Conservation (phyloP, 75 land plant genomes). For the Isoetes taiwanensis region DNA sequence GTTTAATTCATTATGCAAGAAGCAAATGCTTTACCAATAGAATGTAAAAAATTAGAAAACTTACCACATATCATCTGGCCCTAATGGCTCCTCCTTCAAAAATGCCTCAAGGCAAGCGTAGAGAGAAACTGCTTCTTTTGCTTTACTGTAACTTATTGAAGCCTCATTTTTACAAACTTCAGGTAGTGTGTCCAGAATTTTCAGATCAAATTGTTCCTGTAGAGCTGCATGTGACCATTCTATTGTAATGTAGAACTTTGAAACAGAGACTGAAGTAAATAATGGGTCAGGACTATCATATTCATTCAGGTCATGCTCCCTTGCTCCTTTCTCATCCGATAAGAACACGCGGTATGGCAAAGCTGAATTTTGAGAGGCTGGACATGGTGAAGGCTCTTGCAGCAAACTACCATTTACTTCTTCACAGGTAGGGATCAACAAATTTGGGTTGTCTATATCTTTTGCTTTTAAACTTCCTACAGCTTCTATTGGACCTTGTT, state of each 20-base stretch:
- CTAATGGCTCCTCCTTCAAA: slow-evolving; percentile 2
- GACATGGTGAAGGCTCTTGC: too few relatives aligned
- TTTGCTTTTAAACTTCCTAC: too few relatives aligned
- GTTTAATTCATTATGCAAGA: not conserved
- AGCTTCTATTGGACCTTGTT: too few relatives aligned
- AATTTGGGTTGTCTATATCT: too few relatives aligned
- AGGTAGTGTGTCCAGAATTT: not conserved
- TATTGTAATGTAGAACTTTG: not conserved
- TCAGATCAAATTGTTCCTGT: not conserved
- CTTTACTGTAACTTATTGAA: not conserved
- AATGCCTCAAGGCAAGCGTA: slow-evolving; percentile 6
- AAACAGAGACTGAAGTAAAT: slow-evolving; percentile 9
- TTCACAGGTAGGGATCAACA: too few relatives aligned
- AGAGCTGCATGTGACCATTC: not conserved
- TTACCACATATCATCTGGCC: slow-evolving; percentile 7
- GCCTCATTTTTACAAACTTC: not conserved
- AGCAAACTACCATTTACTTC: too few relatives aligned
- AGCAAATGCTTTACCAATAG: too few relatives aligned
- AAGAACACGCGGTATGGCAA: too few relatives aligned
- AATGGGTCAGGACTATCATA: slow-evolving; percentile 2
- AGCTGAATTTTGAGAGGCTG: too few relatives aligned
- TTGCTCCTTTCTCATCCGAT: slow-evolving; percentile 47
- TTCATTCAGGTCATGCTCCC: slow-evolving; percentile 16
- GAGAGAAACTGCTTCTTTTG: slow-evolving; percentile 4
- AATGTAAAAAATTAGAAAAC: not conserved